phyloP scores from a whole-genome alignment of 306 rosid genomes.

The Comarum palustre region DNA sequence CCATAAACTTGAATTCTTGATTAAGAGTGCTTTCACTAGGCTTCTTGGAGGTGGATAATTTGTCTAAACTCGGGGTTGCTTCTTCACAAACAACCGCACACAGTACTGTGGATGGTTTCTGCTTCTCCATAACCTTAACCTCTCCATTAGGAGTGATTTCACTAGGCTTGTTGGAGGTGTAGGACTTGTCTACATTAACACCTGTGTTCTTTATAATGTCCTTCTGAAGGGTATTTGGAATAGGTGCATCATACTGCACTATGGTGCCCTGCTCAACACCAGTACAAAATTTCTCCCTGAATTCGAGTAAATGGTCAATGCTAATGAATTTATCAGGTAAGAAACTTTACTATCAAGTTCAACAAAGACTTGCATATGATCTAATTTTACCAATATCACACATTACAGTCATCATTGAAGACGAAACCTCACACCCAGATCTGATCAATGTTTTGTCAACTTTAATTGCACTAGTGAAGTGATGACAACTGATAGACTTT shows the following conservation, averaged over 20 bases:
- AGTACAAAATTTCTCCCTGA: constrained; percentile 61
- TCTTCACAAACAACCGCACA: not conserved
- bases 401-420: not conserved
- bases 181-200: constrained; percentile 15
- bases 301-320: constrained; percentile 8
- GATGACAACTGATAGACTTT: not conserved
- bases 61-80: not conserved
- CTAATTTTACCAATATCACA: not conserved
- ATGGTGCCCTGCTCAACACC: constrained; percentile 24
- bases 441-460: not conserved
- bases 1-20: not conserved
- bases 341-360: not conserved
- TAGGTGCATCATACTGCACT: constrained; percentile 27
- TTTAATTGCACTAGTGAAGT: not conserved
- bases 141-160: constrained; percentile 10
- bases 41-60: constrained; percentile 21
- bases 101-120: constrained; percentile 9
- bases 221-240: constrained; percentile 16
- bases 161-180: constrained; percentile 22
- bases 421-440: not conserved
- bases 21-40: constrained; percentile 13
- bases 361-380: not conserved
- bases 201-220: constrained; percentile 23
- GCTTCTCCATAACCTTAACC: constrained; percentile 10
- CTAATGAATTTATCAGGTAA: not conserved